phyloP scores from a whole-genome alignment of 176 grass and related monocot species.

The Zea luxurians region DNA sequence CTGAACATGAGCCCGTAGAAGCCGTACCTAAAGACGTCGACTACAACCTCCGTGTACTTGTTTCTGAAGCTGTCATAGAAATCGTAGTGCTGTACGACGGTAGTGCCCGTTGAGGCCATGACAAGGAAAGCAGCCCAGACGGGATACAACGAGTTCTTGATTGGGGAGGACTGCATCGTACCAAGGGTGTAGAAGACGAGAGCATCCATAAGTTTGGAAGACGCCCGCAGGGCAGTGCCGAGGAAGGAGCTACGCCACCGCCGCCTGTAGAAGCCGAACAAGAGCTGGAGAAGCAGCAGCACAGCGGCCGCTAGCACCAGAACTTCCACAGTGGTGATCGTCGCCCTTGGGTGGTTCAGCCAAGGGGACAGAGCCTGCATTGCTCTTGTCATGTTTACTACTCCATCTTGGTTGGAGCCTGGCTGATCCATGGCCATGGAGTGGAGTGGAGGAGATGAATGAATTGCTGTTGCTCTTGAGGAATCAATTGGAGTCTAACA shows the following conservation, averaged over 20 bases:
- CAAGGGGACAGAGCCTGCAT: not conserved
- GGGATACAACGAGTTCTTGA: not conserved
- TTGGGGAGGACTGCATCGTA: constrained; percentile 7
- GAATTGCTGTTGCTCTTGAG: too few relatives aligned
- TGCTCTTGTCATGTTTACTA: not conserved
- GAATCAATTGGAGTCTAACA: too few relatives aligned
- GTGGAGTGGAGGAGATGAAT: too few relatives aligned
- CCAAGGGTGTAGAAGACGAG: not conserved
- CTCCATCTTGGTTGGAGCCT: too few relatives aligned
- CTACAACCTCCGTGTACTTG: too few relatives aligned
- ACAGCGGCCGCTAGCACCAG: rapidly evolving
- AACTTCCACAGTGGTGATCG: not conserved
- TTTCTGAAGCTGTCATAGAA: not conserved
- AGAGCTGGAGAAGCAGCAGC: not conserved
- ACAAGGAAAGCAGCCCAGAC: not conserved
- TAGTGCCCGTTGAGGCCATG: not conserved
- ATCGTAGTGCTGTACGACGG: not conserved
- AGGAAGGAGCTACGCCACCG: not conserved
- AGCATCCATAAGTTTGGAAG: not conserved
- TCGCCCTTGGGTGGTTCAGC: not conserved
- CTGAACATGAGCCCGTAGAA: rapidly evolving
- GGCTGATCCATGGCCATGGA: too few relatives aligned
- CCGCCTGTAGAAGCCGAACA: not conserved
- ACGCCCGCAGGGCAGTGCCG: too few relatives aligned
- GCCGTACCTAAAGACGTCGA: too few relatives aligned